Base-by-base conservation (phyloP, 768 basidiomycete genomes). In the Mycena latifolia region DNA sequence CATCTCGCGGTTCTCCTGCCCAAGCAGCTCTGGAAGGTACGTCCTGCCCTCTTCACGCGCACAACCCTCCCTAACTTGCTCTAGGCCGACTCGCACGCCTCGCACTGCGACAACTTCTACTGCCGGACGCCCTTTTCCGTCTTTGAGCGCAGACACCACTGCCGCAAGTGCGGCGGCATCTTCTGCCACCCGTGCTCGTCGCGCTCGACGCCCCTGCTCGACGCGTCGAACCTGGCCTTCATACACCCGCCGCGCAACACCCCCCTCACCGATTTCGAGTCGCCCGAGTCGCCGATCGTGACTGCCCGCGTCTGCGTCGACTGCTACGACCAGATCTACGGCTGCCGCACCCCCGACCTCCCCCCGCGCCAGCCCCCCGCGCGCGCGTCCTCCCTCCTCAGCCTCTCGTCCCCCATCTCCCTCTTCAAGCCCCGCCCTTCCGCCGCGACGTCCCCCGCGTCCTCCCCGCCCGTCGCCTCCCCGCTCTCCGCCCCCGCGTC, bases 111-210 rank as follows among this genome's bases (percentile, higher is more conserved):
- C 79, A 92, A 86, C 74, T 90, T 92, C 67, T 85, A 86, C 72
- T 94, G 92, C 78, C 83, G 83, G 61, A 80, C 84, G 67, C 76
- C 76, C 55, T 94, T 94, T 76, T 85, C 87, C 64, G 75, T 94
- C 65, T 84, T 89, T 47, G 90, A 92, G 68, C 90, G 92, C 67
- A 87, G 88, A 79, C 92, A 94, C 74, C 93, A 94, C 66, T 94
- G 93, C 77, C 86, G 93, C 75, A 94, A 93, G 75, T 94, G 93
- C 69, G 93, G 93, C 54, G 92, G 91, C 67, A 80, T 94, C 31
- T 93, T 89, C 75, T 94, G 93, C 78, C 76, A 76, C 52, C 76
- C 83, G 8, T 94, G 93, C 75, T 85, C 88, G 1, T 78, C 84
- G 8, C 85, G 85, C 59, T 73, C 81, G 8, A 92, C 90, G 0